Conservation (phyloP, 1,284 basidiomycete species). For the Rhodotorula glutinis region DNA sequence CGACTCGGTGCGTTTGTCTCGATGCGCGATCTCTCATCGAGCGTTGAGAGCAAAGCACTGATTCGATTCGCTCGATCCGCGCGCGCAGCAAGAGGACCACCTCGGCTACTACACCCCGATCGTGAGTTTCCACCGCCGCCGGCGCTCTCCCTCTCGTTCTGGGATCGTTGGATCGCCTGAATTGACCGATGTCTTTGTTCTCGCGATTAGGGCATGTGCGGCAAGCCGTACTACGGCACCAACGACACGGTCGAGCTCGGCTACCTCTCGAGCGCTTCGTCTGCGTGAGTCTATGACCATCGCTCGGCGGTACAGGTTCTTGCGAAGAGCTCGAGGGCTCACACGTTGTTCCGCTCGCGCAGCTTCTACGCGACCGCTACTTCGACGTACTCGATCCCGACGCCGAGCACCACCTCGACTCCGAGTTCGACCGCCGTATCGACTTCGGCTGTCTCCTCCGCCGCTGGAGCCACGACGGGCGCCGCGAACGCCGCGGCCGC, state of each 20-base stretch:
- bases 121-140: not conserved
- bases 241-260: slow-evolving; percentile 25
- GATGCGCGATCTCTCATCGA: too few species aligned
- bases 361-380: slow-evolving; percentile 37
- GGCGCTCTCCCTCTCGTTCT: too few species aligned
- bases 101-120: slow-evolving; percentile 39
- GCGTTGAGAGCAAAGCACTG: too few species aligned
- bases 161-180: not conserved
- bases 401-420: slow-evolving; percentile 4
- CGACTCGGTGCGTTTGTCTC: slow-evolving; percentile 4
- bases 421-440: too few species aligned
- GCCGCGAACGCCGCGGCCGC: too few species aligned
- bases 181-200: too few species aligned
- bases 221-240: slow-evolving; percentile 13
- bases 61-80: not conserved
- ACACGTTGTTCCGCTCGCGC: not conserved
- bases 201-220: slow-evolving; percentile 29
- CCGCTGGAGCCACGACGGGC: not conserved
- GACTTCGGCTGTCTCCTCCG: not conserved
- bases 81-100: slow-evolving; percentile 23
- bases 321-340: too few species aligned
- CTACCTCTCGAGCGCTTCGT: slow-evolving; percentile 13
- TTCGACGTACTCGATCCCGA: slow-evolving; percentile 21
- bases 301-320: too few species aligned
- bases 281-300: slow-evolving; percentile 12